Conservation (phyloP, 2,329 filamentous ascomycete species). For the Sporothrix dimorphospora region DNA sequence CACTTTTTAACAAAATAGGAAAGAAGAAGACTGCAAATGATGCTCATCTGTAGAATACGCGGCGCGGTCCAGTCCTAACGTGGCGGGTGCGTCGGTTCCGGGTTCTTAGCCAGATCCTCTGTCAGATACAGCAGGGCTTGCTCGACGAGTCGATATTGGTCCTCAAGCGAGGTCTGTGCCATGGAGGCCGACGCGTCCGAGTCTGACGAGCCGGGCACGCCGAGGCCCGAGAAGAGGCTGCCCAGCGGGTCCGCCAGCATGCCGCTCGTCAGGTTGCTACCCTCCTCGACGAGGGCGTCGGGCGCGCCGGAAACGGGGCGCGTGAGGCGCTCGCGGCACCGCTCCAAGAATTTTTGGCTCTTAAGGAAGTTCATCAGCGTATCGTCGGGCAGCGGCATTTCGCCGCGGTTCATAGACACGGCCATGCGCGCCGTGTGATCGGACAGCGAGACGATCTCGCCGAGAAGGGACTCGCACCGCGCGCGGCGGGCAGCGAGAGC, state of each 20-base stretch:
- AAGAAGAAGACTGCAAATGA: neutral
- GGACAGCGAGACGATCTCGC: constrained; percentile 47
- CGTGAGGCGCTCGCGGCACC: constrained; percentile 33
- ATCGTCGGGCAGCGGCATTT: constrained; percentile 34
- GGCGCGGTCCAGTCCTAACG: neutral
- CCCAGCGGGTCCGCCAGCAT: constrained; percentile 31
- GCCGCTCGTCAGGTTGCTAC: constrained; percentile 26
- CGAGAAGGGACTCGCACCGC: constrained; percentile 41
- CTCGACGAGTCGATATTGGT: constrained; percentile 35
- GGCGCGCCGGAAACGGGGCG: constrained; percentile 23
- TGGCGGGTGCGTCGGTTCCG: constrained; percentile 29
- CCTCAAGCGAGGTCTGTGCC: constrained; percentile 31
- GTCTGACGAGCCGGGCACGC: constrained; percentile 10
- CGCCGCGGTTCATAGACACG: constrained; percentile 40
- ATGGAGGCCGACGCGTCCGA: neutral
- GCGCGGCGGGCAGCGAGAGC: constrained; percentile 30
- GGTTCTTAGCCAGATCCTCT: constrained; percentile 32
- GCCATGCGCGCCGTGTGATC: constrained; percentile 50
- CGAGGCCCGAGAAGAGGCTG: constrained; percentile 32
- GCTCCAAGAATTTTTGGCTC: constrained; percentile 34
- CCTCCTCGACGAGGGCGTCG: constrained; percentile 24
- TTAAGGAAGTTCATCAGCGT: constrained; percentile 33
- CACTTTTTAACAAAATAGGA: neutral
- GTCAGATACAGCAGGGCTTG: constrained; percentile 34
- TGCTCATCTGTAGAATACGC: neutral